Conservation (phyloP, 345 rosid genomes). For the Cardamine chenopodiifolia region DNA sequence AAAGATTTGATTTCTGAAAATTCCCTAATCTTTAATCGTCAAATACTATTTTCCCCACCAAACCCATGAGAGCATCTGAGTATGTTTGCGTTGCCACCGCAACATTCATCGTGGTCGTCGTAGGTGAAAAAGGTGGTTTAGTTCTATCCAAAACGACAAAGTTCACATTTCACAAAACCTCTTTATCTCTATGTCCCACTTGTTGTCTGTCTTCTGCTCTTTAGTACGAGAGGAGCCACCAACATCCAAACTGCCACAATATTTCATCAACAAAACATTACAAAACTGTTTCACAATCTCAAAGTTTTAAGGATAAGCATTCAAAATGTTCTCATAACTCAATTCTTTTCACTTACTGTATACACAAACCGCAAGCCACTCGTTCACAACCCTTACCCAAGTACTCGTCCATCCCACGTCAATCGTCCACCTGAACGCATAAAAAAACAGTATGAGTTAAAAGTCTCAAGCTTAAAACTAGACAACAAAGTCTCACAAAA, state of each 20-base stretch:
- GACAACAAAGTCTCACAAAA: constrained; percentile 5
- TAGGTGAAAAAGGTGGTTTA: constrained; percentile 15
- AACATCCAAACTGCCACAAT: constrained; percentile 86
- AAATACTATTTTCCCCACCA: constrained; percentile 20
- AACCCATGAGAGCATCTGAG: constrained; percentile 24
- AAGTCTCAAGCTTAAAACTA: constrained; percentile 7
- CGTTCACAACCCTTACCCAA: constrained; percentile 90
- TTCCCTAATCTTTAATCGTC: not conserved
- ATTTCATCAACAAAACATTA: constrained; percentile 22
- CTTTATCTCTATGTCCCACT: constrained; percentile 38
- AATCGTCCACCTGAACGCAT: constrained; percentile 77
- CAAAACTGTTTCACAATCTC: constrained; percentile 3
- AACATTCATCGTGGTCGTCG: constrained; percentile 13
- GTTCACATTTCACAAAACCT: constrained; percentile 12
- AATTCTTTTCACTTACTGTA: constrained; percentile 59
- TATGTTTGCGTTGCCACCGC: no score
- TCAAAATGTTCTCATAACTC: not conserved
- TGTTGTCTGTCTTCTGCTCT: constrained; percentile 50
- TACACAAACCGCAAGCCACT: constrained; percentile 93
- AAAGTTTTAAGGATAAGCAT: constrained; percentile 5
- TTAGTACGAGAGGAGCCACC: constrained; percentile 70
- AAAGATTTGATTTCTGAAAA: constrained; percentile 20
- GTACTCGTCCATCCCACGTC: constrained; percentile 99
- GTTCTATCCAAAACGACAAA: constrained; percentile 7
- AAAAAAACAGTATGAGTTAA: not conserved